Conservation (phyloP, 805 yeast genomes). For the Naumovozyma dairenensis region DNA sequence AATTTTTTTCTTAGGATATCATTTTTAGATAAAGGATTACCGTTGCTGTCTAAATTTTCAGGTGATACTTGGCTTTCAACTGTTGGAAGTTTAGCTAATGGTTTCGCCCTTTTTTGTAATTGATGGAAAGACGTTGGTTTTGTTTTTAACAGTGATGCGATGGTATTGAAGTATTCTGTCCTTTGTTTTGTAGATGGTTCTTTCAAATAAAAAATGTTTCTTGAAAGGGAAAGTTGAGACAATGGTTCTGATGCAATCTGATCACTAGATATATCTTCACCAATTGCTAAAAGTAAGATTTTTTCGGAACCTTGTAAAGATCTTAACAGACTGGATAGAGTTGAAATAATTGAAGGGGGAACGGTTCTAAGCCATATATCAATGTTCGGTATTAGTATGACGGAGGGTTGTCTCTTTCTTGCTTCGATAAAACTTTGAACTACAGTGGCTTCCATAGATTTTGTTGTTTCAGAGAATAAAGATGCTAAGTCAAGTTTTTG, state of each 20-base stretch:
- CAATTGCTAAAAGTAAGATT: slow-evolving; percentile 63
- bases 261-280: slow-evolving; percentile 40
- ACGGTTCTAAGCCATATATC: slow-evolving; percentile 67
- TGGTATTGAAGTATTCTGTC: slow-evolving; percentile 42
- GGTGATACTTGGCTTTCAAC: slow-evolving; percentile 19
- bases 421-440: slow-evolving; percentile 84
- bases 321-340: slow-evolving; percentile 60
- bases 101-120: slow-evolving; percentile 37
- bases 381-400: slow-evolving; percentile 72
- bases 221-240: slow-evolving; percentile 23
- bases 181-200: slow-evolving; percentile 44
- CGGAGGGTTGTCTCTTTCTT: slow-evolving; percentile 79
- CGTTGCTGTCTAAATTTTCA: slow-evolving; percentile 16
- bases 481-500: slow-evolving; percentile 78
- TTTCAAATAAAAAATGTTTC: slow-evolving; percentile 38
- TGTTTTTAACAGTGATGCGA: slow-evolving; percentile 48
- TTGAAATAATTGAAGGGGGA: slow-evolving; percentile 58
- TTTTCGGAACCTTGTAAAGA: slow-evolving; percentile 62
- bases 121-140: slow-evolving; percentile 68
- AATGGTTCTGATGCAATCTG: slow-evolving; percentile 29
- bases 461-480: slow-evolving; percentile 64
- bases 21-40: slow-evolving; percentile 27
- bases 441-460: slow-evolving; percentile 73
- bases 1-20: slow-evolving; percentile 33
- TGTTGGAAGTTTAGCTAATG: slow-evolving; percentile 32